These are phyloP conservation scores for Nigrograna mackinnonii DNA, from an alignment of 2,329 filamentous ascomycete genomes.

Conservation along the genomic window DNA sequence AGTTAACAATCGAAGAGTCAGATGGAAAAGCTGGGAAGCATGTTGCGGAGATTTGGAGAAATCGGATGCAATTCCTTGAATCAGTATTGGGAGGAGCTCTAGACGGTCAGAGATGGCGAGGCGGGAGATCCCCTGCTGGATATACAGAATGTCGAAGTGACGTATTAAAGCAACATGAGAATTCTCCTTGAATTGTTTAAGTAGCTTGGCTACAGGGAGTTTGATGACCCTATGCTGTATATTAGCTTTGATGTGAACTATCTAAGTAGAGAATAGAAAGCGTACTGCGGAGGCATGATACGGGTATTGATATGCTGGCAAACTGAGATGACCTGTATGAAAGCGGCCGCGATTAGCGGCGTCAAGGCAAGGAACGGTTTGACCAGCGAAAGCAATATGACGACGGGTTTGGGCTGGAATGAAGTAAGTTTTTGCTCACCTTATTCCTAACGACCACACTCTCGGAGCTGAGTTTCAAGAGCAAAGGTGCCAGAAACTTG, in stretches of 20 bases:
- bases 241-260: slow-evolving; percentile 13
- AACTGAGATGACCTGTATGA: slow-evolving; percentile 64
- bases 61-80: slow-evolving; percentile 68
- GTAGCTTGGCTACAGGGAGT: slow-evolving; percentile 79
- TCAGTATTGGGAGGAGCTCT: slow-evolving; percentile 70
- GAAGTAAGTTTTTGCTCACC: slow-evolving; percentile 41
- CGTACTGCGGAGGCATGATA: slow-evolving; percentile 58
- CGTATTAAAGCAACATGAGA: slow-evolving; percentile 71
- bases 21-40: slow-evolving; percentile 74
- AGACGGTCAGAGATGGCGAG: slow-evolving; percentile 66
- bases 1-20: slow-evolving; percentile 76
- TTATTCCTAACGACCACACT: slow-evolving; percentile 80
- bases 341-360: slow-evolving; percentile 35
- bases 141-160: slow-evolving; percentile 86
- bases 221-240: slow-evolving; percentile 58
- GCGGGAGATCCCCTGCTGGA: slow-evolving; percentile 78
- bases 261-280: slow-evolving; percentile 2
- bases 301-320: slow-evolving; percentile 74
- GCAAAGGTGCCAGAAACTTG: slow-evolving; percentile 77
- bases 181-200: slow-evolving; percentile 87
- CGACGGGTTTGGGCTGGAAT: slow-evolving; percentile 1
- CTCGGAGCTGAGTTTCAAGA: slow-evolving; percentile 85
- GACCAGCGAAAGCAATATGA: slow-evolving; percentile 2
- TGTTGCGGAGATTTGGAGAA: slow-evolving; percentile 58
- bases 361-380: slow-evolving; percentile 4